phyloP scores from a whole-genome alignment of 768 basidiomycete species.

The Suillus subaureus region DNA sequence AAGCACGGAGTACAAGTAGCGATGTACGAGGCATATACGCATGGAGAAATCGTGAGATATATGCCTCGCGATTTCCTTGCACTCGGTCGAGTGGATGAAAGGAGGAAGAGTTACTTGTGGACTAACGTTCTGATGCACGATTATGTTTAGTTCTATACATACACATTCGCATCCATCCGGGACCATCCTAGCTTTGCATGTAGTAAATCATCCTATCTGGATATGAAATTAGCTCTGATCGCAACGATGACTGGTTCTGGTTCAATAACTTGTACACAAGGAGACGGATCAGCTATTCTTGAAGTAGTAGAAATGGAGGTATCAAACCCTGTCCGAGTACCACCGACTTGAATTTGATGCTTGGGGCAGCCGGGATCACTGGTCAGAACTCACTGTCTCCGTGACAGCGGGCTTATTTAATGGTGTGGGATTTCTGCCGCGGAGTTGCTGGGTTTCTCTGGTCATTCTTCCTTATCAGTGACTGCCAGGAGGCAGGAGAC shows the following conservation, averaged over 20 bases:
- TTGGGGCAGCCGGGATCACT: neutral
- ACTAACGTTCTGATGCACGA: neutral
- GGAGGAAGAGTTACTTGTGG: neutral
- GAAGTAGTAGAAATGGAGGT: neutral
- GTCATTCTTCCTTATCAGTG: constrained; percentile 1
- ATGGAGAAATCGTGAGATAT: constrained; percentile 1
- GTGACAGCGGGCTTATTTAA: constrained; percentile 31
- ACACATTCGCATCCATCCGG: neutral
- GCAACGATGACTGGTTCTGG: constrained; percentile 4
- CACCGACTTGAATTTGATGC: neutral
- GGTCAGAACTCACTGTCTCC: constrained; percentile 23
- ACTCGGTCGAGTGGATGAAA: neutral
- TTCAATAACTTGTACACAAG: neutral
- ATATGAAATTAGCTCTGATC: neutral
- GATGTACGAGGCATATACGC: neutral
- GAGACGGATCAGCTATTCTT: neutral
- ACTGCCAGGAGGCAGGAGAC: neutral
- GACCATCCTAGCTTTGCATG: neutral
- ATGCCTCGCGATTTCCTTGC: constrained; percentile 3
- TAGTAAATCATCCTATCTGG: constrained; percentile 1
- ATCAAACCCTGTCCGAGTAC: constrained; percentile 4
- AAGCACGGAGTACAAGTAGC: too few species aligned
- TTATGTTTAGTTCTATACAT: neutral
- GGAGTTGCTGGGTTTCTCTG: constrained; percentile 26
- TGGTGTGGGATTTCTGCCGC: constrained; percentile 26